Base-by-base conservation (phyloP, 257 asterid genomes). In the Cinchona pubescens region DNA sequence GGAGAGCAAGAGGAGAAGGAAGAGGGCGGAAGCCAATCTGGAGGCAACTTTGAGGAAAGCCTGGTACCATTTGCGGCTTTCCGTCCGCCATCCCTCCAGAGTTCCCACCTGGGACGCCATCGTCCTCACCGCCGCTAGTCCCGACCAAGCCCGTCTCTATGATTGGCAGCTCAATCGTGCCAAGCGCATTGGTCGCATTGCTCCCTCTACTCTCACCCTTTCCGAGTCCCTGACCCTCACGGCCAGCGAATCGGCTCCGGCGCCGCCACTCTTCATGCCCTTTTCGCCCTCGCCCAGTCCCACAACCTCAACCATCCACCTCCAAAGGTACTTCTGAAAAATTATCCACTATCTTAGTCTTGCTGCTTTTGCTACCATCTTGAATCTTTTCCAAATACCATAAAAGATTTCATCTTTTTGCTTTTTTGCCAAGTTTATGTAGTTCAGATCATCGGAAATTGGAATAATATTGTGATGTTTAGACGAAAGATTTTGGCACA, bases 171-270 rank as follows among this genome's bases (percentile, higher is more conserved):
- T 94, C 81, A 72, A 75, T 37, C 95, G 97, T 40, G 96, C 98
- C 75, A 91, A 92, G 82, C 86, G 97, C 13, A 76, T 87, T 85
- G 97, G 99, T 46, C 93, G 98, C 70, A 89, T 94, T 81, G 89
- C 96, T 21, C 75, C 89, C 12, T 82, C 91, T 68, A 92, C 99
- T 4, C 62, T 92, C 29, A 91, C 99, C 49, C 87, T 92, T 25
- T n/a, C n/a, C n/a, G n/a, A n/a, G n/a, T n/a, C n/a, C n/a, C n/a
- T n/a, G n/a, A n/a, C n/a, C n/a, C n/a, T n/a, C n/a, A n/a, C n/a
- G 99, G 99, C 67, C 92, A 87, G 59, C 96, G 99, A 38, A 91
- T 92, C 79, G 97, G 99, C 79, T 95, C 98, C 38, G 97, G 97
- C 38, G 99, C 96, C 9, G 98, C 98, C 80, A 95, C 99, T 73